Percentiles rank a stretch among this genome's conserved stretches.
phyloP scores from a whole-genome alignment of 2,329 filamentous ascomycete genomes.

The Piedraia hortae region DNA sequence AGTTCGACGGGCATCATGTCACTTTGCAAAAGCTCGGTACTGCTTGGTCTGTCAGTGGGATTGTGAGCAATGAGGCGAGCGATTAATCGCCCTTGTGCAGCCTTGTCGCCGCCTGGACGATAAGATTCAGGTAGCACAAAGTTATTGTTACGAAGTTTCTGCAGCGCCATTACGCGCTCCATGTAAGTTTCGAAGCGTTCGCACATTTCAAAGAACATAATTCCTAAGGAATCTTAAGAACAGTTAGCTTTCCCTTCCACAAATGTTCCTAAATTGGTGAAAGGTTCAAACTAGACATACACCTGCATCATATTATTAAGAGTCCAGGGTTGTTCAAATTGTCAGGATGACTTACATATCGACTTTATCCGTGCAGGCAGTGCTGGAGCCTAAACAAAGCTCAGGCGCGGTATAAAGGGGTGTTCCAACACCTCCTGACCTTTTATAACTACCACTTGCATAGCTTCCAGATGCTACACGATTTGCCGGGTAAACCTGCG shows the following conservation, averaged over 20 bases:
- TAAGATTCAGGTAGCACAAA: conserved; percentile 50
- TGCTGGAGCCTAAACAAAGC: conserved; percentile 44
- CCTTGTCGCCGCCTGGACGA: conserved; percentile 33
- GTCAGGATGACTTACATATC: too few relatives aligned
- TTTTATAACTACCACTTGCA: conserved; percentile 20
- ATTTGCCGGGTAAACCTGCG: conserved; percentile 38
- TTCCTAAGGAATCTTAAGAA: conserved; percentile 70
- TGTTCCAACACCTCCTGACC: conserved; percentile 47
- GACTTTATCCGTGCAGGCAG: conserved; percentile 74
- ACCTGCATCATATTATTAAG: too few relatives aligned
- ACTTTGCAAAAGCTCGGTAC: conserved; percentile 54
- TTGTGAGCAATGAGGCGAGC: conserved; percentile 55
- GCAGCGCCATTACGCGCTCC: conserved; percentile 37
- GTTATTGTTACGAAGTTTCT: conserved; percentile 37
- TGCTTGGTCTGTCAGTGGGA: conserved; percentile 58
- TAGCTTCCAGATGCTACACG: conserved; percentile 16
- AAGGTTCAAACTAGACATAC: too few relatives aligned
- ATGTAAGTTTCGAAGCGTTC: conserved; percentile 31
- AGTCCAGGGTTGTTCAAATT: too few relatives aligned
- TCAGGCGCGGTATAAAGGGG: conserved; percentile 85
- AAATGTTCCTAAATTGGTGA: too few relatives aligned
- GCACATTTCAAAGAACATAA: conserved; percentile 98
- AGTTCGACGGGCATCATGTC: conserved; percentile 74
- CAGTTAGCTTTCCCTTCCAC: too few relatives aligned
- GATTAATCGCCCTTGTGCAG: conserved; percentile 48